Conservation (phyloP, 163 green algal species). For the Chlamydomonas reinhardtii region DNA sequence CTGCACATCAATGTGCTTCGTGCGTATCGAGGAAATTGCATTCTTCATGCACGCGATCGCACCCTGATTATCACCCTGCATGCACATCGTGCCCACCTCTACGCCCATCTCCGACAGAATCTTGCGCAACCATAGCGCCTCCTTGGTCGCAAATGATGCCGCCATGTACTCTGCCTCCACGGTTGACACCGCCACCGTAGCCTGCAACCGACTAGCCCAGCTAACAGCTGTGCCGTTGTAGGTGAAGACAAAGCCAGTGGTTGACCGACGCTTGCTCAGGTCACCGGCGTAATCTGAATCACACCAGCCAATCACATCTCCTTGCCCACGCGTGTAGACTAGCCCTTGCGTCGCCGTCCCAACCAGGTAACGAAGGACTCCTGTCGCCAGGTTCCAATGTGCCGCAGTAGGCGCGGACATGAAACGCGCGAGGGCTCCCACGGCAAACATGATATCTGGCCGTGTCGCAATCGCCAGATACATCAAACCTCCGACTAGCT, state of each 20-base stretch:
- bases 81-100: slow-evolving; percentile 38
- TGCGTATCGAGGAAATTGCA: neutral
- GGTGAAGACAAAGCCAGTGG: slow-evolving; percentile 59
- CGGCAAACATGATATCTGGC: slow-evolving; percentile 55
- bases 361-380: slow-evolving; percentile 46
- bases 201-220: slow-evolving; percentile 62
- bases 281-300: slow-evolving; percentile 57
- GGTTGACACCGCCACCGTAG: slow-evolving; percentile 59
- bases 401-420: slow-evolving; percentile 43
- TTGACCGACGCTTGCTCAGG: slow-evolving; percentile 35
- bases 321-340: neutral
- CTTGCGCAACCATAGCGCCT: slow-evolving; percentile 57
- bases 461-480: slow-evolving; percentile 55
- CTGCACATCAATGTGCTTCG: slow-evolving; percentile 57
- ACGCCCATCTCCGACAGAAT: slow-evolving; percentile 21
- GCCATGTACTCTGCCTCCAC: slow-evolving; percentile 69
- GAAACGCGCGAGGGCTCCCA: slow-evolving; percentile 50
- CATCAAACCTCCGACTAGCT: slow-evolving; percentile 56
- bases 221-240: slow-evolving; percentile 51
- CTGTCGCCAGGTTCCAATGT: slow-evolving; percentile 45
- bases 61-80: slow-evolving; percentile 59
- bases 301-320: slow-evolving; percentile 24
- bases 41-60: slow-evolving; percentile 57
- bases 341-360: slow-evolving; percentile 27
- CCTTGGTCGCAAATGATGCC: slow-evolving; percentile 46